Base-by-base conservation (phyloP, 106 monocot genomes). In the Dendrobium officinale region DNA sequence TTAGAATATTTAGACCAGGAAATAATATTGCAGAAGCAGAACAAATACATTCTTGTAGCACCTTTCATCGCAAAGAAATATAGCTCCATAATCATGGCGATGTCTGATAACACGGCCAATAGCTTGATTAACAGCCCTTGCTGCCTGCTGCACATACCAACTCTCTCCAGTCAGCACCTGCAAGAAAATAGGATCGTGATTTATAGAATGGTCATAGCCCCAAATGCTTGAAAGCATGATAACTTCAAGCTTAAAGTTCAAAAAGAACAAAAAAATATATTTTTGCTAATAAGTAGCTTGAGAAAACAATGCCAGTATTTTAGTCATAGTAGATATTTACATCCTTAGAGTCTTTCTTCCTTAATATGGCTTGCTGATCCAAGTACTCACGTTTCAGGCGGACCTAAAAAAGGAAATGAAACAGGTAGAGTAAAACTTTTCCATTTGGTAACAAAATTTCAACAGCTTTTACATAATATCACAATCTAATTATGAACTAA, bases 141-240 rank as follows among this genome's bases (percentile, higher is more conserved):
- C 77, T 86, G 99, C 99, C 89, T 99, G 93, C 79, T 99, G 99
- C 72, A 91, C 85, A 88, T 99, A 99, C 99, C 99, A 99, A 66
- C 90, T 85, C 75, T 95, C 99, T 7, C 99, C 99, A 31, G 93
- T 91, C 29, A 99, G 79, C 55, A 83, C 80, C 93, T 91, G 84
- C 18, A 83, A 55, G 54, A 79, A 13, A 85, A 44, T 43, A 5
- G 7, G 43, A 74, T 43, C 20, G 41, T 44, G 9, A 44, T 74
- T 37, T 74, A 18, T 10, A 76, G 0, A 75, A 75, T 47, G n/a
- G 8, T 19, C 9, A 75, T 16, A 41, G 5, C 22, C 20, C 33
- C 42, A 41, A 41, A 73, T 40, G 20, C 37, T 73, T 45, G 8
- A 45, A 75, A 75, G 45, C 45, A 75, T 20, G 45, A 45, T 9